A percentile compares a stretch with the other conserved stretches of the same genome.
Conservation (phyloP, 352 stramenopile species). For the Thalassiosira exigua region DNA sequence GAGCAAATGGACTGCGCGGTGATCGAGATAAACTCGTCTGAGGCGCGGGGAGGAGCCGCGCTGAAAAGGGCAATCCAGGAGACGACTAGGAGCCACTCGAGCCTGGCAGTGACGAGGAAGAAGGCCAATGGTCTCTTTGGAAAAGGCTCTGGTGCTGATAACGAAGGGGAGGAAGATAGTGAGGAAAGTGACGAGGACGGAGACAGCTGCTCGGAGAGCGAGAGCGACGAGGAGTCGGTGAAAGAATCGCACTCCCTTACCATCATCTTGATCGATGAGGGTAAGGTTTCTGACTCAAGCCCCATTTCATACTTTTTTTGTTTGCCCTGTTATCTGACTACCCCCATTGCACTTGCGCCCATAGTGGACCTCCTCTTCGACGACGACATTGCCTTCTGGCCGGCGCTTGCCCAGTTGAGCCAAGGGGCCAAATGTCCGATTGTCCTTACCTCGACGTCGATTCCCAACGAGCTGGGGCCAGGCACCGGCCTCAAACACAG, state of each 20-base stretch:
- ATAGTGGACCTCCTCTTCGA: conserved; percentile 78
- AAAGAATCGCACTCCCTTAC: conserved; percentile 47
- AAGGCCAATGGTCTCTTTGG: too few species aligned
- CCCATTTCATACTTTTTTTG: too few species aligned
- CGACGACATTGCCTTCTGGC: conserved; percentile 79
- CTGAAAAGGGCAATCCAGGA: conserved; percentile 76
- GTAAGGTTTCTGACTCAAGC: conserved; percentile 24
- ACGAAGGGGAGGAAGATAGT: conserved; percentile 28
- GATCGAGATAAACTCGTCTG: conserved; percentile 79
- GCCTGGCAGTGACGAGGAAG: conserved; percentile 53
- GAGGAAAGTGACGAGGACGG: conserved; percentile 21
- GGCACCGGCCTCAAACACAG: conserved; percentile 37
- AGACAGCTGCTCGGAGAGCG: too few species aligned
- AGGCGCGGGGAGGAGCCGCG: conserved; percentile 46
- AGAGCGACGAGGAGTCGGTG: conserved; percentile 43
- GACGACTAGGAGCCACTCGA: conserved; percentile 75
- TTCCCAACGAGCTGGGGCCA: conserved; percentile 55
- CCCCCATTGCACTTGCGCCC: too few species aligned
- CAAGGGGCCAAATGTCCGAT: conserved; percentile 81
- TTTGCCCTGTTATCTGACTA: conserved; percentile 19
- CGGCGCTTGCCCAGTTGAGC: conserved; percentile 56
- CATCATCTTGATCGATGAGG: conserved; percentile 83
- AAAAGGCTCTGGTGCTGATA: conserved; percentile 1
- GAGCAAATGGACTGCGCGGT: conserved; percentile 58
- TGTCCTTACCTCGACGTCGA: conserved; percentile 64